A percentile compares a stretch with the other conserved stretches of the same genome.
Conservation (phyloP, 1,139 yeast genomes). For the Kodamaea sp. region DNA sequence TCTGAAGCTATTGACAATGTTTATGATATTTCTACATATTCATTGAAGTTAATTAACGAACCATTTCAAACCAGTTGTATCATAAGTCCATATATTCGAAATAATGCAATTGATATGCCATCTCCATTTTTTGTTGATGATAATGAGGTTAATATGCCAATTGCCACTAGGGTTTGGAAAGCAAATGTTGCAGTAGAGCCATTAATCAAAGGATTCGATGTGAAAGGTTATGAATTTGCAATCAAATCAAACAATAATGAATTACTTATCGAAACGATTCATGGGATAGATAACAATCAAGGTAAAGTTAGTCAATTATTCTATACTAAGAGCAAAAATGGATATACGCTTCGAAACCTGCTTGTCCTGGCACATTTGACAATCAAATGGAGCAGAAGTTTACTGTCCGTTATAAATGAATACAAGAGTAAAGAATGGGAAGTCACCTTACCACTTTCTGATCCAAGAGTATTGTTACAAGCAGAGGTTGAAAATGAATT, state of each 20-base stretch:
- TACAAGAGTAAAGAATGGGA: conserved; percentile 41
- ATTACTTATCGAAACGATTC: conserved; percentile 22
- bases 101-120: conserved; percentile 33
- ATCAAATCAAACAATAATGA: conserved; percentile 33
- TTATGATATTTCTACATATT: conserved; percentile 26
- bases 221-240: conserved; percentile 20
- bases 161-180: conserved; percentile 47
- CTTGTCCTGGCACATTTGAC: conserved; percentile 23
- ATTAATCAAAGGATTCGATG: conserved; percentile 16
- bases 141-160: conserved; percentile 32
- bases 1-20: conserved; percentile 18
- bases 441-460: conserved; percentile 57
- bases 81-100: conserved; percentile 37
- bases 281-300: background rate
- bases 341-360: conserved; percentile 40
- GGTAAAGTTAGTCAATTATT: conserved; percentile 21
- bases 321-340: conserved; percentile 38
- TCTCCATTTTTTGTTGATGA: conserved; percentile 31
- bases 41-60: conserved; percentile 28
- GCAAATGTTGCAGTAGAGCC: conserved; percentile 23
- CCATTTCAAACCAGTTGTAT: conserved; percentile 36
- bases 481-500: conserved; percentile 18
- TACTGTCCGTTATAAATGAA: conserved; percentile 17
- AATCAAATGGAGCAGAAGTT: conserved; percentile 35
- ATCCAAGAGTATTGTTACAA: conserved; percentile 60